Conservation (phyloP, 2,329 filamentous ascomycete species). For the Fusarium sp. region DNA sequence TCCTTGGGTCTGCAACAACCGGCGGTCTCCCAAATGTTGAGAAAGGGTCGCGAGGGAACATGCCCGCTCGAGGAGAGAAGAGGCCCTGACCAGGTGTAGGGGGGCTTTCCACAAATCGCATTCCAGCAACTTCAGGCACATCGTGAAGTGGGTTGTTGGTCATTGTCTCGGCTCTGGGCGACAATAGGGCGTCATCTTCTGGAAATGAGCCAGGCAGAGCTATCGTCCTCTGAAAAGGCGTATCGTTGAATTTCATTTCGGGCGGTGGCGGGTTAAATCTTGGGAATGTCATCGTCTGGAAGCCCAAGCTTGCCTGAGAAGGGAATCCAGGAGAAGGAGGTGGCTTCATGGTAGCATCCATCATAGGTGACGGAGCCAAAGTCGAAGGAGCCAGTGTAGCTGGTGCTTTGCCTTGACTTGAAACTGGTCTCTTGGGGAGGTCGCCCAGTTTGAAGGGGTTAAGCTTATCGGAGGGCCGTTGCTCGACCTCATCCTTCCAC, state of each 20-base stretch:
- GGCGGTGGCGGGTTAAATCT: slow-evolving; percentile 37
- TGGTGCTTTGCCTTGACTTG: slow-evolving; percentile 45
- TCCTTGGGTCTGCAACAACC: slow-evolving; percentile 74
- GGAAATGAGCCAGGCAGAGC: slow-evolving; percentile 52
- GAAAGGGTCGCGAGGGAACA: slow-evolving; percentile 67
- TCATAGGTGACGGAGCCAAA: slow-evolving; percentile 21
- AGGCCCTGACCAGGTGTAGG: slow-evolving; percentile 64
- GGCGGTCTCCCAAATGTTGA: slow-evolving; percentile 64
- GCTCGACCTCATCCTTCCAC: slow-evolving; percentile 65
- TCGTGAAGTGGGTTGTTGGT: slow-evolving; percentile 74
- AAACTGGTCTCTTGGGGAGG: slow-evolving; percentile 53
- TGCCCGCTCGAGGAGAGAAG: slow-evolving; percentile 65
- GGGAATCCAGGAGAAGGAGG: slow-evolving; percentile 61
- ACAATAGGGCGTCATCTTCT: slow-evolving; percentile 71
- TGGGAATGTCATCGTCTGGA: slow-evolving; percentile 54
- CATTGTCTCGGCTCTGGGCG: slow-evolving; percentile 78
- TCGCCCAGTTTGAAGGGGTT: slow-evolving; percentile 41
- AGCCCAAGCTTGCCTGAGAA: slow-evolving; percentile 57
- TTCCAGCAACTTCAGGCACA: slow-evolving; percentile 57
- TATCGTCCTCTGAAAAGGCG: slow-evolving; percentile 52
- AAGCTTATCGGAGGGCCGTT: slow-evolving; percentile 48
- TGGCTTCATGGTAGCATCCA: slow-evolving; percentile 52
- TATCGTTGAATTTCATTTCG: slow-evolving; percentile 30
- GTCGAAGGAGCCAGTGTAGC: slow-evolving; percentile 22
- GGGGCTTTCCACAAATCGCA: slow-evolving; percentile 66